These are phyloP conservation scores for Colletotrichum sidae DNA, from an alignment of 2,329 filamentous ascomycete genomes.

Conservation along the genomic window DNA sequence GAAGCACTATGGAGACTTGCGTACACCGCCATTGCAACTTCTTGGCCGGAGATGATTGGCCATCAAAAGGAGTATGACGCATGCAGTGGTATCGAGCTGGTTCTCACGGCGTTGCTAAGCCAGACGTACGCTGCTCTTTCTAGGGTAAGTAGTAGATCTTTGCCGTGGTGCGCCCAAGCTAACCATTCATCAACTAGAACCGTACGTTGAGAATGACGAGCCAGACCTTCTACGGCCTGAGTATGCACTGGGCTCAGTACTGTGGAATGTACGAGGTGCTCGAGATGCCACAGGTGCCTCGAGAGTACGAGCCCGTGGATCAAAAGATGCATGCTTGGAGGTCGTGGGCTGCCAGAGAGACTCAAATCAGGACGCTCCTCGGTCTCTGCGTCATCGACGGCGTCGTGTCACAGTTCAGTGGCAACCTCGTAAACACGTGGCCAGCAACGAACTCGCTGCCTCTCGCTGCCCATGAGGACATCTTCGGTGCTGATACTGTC, in stretches of 20 bases:
- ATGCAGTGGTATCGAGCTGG: constrained; percentile 11
- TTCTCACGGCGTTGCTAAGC: constrained; percentile 11
- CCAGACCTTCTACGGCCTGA: constrained; percentile 19
- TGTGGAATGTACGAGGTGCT: constrained; percentile 14
- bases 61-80: constrained; percentile 1
- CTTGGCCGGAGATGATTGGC: constrained; percentile 14
- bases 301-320: background rate
- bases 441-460: constrained; percentile 11
- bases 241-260: constrained; percentile 20
- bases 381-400: constrained; percentile 15
- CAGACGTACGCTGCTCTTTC: constrained; percentile 15
- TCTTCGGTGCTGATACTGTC: background rate
- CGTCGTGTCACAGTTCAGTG: constrained; percentile 18
- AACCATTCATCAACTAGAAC: background rate
- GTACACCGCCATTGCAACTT: constrained; percentile 3
- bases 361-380: constrained; percentile 1
- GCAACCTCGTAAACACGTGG: constrained; percentile 14
- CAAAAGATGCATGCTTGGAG: constrained; percentile 8
- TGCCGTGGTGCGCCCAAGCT: background rate
- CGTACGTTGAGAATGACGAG: constrained; percentile 17
- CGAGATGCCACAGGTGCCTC: background rate
- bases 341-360: constrained; percentile 14
- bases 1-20: constrained; percentile 16
- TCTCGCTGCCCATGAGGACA: background rate
- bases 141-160: background rate